A percentile compares a stretch with the other conserved stretches of the same genome.
These are phyloP conservation scores for Rhizophora apiculata DNA, from an alignment of 345 rosid genomes.

Conservation along the genomic window DNA sequence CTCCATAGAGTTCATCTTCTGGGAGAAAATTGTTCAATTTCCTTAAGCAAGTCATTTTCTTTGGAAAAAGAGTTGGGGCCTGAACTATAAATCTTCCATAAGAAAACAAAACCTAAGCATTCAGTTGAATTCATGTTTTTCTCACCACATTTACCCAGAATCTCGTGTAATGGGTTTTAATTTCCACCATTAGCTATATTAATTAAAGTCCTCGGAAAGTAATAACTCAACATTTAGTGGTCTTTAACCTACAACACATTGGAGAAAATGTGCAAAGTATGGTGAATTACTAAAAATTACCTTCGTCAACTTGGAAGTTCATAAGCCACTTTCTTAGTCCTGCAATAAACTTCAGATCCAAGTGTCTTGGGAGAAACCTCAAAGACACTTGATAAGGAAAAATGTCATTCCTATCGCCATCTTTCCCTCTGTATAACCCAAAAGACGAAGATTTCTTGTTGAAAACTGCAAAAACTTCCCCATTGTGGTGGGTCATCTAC, in stretches of 20 bases:
- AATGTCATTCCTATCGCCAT: slow-evolving; percentile 26
- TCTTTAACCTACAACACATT: not conserved
- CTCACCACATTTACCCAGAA: not conserved
- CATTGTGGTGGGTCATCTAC: slow-evolving; percentile 47
- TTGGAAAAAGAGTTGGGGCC: too few relatives aligned
- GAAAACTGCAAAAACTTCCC: slow-evolving; percentile 53
- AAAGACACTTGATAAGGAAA: slow-evolving; percentile 57
- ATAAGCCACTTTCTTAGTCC: slow-evolving; percentile 46
- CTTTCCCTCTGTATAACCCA: slow-evolving; percentile 51
- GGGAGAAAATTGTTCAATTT: too few relatives aligned
- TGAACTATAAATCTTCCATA: not conserved
- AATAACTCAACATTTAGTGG: too few relatives aligned
- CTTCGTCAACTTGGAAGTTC: slow-evolving; percentile 35
- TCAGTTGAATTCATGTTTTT: too few relatives aligned
- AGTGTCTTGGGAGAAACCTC: slow-evolving; percentile 40
- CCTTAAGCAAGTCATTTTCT: too few relatives aligned
- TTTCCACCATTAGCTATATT: too few relatives aligned
- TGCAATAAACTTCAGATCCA: slow-evolving; percentile 41
- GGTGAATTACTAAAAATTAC: slow-evolving; percentile 24
- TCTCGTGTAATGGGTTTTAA: not conserved
- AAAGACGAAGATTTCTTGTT: slow-evolving; percentile 57
- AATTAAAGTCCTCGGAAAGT: too few relatives aligned
- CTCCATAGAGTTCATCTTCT: too few relatives aligned
- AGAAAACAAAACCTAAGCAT: too few relatives aligned
- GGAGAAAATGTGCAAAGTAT: not conserved